Conservation (phyloP, 148 eudicot species). For the Suaeda aralocaspica region DNA sequence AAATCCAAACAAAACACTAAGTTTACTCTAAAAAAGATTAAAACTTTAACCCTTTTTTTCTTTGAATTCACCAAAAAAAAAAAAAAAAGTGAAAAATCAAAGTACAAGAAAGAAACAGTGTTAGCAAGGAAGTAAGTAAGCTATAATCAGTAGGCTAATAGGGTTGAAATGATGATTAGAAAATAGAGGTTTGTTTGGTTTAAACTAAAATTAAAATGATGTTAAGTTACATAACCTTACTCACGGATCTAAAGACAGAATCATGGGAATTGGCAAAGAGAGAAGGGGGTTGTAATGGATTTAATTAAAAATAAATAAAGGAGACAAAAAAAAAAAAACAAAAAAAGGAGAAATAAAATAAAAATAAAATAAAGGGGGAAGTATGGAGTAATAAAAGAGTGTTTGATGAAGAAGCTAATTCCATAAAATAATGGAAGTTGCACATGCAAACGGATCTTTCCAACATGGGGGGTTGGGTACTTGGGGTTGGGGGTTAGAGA, state of each 20-base stretch:
- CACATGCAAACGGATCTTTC: conserved; percentile 35
- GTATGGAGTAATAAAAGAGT: neutral
- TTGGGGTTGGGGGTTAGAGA: no score
- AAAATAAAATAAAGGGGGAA: neutral
- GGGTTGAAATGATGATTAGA: conserved; percentile 22
- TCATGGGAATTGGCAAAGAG: no score
- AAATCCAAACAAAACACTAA: neutral
- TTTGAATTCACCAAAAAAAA: conserved; percentile 18
- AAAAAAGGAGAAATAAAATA: neutral
- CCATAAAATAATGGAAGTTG: conserved; percentile 10
- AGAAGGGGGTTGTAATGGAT: conserved; percentile 20
- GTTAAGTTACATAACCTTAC: conserved; percentile 20
- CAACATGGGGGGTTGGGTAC: conserved; percentile 26
- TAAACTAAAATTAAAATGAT: no score
- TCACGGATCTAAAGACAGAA: conserved; percentile 33
- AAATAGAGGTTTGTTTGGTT: conserved; percentile 12
- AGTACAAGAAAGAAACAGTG: neutral
- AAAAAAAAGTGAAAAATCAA: no score
- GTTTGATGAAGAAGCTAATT: conserved; percentile 4
- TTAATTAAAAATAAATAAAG: neutral
- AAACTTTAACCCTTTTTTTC: conserved; percentile 1
- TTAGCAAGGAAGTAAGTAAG: neutral
- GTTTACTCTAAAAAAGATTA: conserved; percentile 11
- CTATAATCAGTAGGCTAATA: neutral
- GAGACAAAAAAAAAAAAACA: neutral